Percentiles rank a stretch among this genome's conserved stretches.
phyloP scores from a whole-genome alignment of 1,284 basidiomycete species.

The Microbotryomycetes sp. region DNA sequence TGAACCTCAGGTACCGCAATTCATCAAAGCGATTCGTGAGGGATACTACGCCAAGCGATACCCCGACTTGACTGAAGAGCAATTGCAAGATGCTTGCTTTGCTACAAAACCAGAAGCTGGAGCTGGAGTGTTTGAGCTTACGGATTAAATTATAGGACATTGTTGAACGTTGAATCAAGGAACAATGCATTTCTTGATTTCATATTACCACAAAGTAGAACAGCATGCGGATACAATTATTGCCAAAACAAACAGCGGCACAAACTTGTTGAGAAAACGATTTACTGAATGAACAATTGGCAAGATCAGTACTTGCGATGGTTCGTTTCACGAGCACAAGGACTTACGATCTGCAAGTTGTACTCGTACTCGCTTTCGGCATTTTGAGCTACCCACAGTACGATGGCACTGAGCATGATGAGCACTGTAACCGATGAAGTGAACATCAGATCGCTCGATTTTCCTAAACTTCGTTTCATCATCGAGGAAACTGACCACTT shows the following conservation, averaged over 20 bases:
- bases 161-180: not conserved
- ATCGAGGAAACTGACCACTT: conserved; percentile 49
- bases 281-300: not conserved
- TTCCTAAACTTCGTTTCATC: not conserved
- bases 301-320: too few species aligned
- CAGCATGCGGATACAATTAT: not conserved
- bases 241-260: too few species aligned
- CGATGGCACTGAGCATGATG: conserved; percentile 81
- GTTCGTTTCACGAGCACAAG: too few species aligned
- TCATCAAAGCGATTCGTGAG: conserved; percentile 58
- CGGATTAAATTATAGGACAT: not conserved
- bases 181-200: not conserved
- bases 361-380: conserved; percentile 78
- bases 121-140: conserved; percentile 44
- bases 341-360: conserved; percentile 61
- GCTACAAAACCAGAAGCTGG: conserved; percentile 78
- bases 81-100: conserved; percentile 64
- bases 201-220: not conserved
- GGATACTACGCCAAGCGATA: conserved; percentile 56
- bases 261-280: too few species aligned
- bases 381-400: conserved; percentile 81
- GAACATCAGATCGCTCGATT: not conserved
- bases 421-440: conserved; percentile 44
- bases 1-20: conserved; percentile 58
- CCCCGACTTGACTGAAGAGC: conserved; percentile 54